Evolutionary conservation across 139 green algal genomes (phyloP).

Genomic region (Chlorella vulgaris): DNA sequence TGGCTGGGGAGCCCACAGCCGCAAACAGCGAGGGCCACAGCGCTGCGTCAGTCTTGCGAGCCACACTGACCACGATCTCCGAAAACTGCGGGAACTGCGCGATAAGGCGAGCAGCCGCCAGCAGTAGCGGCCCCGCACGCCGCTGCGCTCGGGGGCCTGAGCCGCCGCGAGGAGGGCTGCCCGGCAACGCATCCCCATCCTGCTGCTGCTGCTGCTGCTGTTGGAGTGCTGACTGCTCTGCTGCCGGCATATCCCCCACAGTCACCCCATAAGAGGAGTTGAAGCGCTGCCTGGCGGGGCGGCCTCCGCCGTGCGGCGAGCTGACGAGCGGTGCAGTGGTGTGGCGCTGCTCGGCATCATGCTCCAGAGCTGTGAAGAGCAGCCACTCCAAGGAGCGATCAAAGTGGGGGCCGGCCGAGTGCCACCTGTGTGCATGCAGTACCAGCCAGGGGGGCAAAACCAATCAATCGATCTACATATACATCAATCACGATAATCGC

Average conservation of each 20-base stretch:
- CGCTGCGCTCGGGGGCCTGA: background rate
- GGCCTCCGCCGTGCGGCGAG: background rate
- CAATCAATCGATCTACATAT: too few species aligned
- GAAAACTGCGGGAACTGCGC: slow-evolving; percentile 74
- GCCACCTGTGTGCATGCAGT: background rate
- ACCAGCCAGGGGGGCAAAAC: background rate
- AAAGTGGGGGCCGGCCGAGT: slow-evolving; percentile 78
- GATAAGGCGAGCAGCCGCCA: slow-evolving; percentile 75
- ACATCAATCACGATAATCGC: too few species aligned
- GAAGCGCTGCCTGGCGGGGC: slow-evolving; percentile 12
- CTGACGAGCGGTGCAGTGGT: background rate
- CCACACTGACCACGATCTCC: slow-evolving; percentile 92
- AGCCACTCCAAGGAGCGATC: slow-evolving; percentile 94
- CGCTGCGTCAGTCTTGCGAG: slow-evolving; percentile 92
- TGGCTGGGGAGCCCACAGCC: slow-evolving; percentile 74
- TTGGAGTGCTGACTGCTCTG: background rate
- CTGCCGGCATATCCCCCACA: background rate
- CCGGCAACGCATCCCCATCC: background rate
- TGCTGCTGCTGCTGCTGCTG: background rate
- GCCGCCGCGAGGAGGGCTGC: background rate
- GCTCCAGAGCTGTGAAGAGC: slow-evolving; percentile 92
- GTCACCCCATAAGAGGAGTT: slow-evolving; percentile 15
- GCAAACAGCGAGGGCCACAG: slow-evolving; percentile 94
- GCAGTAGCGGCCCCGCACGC: slow-evolving; percentile 66
- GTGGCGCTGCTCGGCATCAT: slow-evolving; percentile 57